Evolutionary conservation across 805 yeast species (phyloP), one percentile per base, ranked within the genome.

Genomic region (Aciculoconidium aculeatum): DNA sequence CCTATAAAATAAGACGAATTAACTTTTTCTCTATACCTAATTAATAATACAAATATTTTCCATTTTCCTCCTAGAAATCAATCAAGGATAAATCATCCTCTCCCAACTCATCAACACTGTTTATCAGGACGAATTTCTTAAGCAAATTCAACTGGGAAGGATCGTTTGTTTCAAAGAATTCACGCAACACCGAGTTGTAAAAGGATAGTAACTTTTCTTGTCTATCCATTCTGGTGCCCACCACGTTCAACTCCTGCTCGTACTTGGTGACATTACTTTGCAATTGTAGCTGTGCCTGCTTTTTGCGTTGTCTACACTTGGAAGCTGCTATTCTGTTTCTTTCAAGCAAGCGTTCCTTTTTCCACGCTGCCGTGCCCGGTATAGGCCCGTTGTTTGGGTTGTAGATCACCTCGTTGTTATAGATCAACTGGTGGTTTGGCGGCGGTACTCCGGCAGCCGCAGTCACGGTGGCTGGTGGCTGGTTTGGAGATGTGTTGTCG

Each of bases 341-440:
- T 43, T 77, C 82, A 32, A 77, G 51, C 11, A 77, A 45, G 26
- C 82, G 51, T 15, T 76, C 80, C 37, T 58, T 80, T 72, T 57
- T 84, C 95, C 63, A 83, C 54, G 58, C 83, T 33, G 72, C 72
- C 11, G 66, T 73, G 32, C 83, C 83, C 1, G 81, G 81, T 13
- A 72, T 65, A 1, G 78, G 74, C 4, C 75, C 75, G 32, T 65
- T 58, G 49, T 70, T 53, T 8, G 75, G 72, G 42, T 70, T 65
- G 41, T 59, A 72, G 7, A 73, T 72, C 12, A 72, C 67, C 46
- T 73, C 75, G 42, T 72, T 69, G 41, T 72, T 69, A 46, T 72
- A 73, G 4, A 72, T 51, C n/a, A 73, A 46, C 38, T 56, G 72
- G 35, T 67, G 71, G 35, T 68, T 62, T 11, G 77, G 77, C 0